Conservation (phyloP, 1,139 yeast genomes). For the Kodamaea derodonti region DNA sequence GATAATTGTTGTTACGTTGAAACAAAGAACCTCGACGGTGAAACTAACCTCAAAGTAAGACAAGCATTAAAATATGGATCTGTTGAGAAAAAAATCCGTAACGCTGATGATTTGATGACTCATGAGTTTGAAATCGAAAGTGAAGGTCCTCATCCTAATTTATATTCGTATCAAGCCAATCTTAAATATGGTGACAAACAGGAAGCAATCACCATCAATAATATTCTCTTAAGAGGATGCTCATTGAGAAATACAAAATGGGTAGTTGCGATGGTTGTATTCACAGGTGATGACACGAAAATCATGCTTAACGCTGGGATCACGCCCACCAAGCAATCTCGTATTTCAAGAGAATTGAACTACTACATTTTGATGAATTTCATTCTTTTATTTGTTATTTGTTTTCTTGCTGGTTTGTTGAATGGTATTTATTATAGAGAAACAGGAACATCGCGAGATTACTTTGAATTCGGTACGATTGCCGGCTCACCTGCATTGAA, state of each 20-base stretch:
- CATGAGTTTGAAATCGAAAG: conserved; percentile 43
- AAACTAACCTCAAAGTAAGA: conserved; percentile 55
- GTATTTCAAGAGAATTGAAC: conserved; percentile 50
- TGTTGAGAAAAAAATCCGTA: conserved; percentile 27
- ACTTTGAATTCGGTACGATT: conserved; percentile 47
- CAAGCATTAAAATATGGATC: conserved; percentile 44
- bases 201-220: conserved; percentile 48
- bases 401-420: conserved; percentile 50
- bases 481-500: conserved; percentile 49
- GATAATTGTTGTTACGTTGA: conserved; percentile 55
- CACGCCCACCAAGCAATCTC: conserved; percentile 55
- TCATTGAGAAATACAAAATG: conserved; percentile 52
- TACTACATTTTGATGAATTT: conserved; percentile 49
- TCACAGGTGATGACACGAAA: conserved; percentile 54
- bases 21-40: conserved; percentile 60
- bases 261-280: conserved; percentile 49
- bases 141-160: conserved; percentile 54
- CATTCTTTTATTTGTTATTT: conserved; percentile 41
- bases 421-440: conserved; percentile 48
- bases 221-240: conserved; percentile 50
- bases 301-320: conserved; percentile 56
- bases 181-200: conserved; percentile 31
- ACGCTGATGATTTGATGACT: conserved; percentile 43
- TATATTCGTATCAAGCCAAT: conserved; percentile 52
- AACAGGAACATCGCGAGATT: conserved; percentile 33